Evolutionary conservation across 2,329 filamentous ascomycete genomes (phyloP).

Genomic region (Colletotrichum agaves): DNA sequence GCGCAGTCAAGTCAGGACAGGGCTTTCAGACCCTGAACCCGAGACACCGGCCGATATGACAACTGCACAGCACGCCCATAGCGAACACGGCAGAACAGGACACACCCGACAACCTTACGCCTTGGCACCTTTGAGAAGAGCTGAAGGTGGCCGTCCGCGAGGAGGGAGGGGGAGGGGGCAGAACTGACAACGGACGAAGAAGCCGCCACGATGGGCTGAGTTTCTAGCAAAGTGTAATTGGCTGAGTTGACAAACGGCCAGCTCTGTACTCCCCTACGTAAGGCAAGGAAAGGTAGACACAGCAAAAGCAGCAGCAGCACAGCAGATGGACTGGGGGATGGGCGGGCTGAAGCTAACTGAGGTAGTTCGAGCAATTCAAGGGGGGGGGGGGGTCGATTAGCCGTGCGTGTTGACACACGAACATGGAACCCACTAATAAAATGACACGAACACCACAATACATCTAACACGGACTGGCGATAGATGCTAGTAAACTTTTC

Average conservation of each 20-base stretch:
- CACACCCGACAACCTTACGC: neutral
- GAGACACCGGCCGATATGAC: constrained; percentile 14
- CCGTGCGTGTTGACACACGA: constrained; percentile 19
- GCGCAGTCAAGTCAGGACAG: constrained; percentile 3
- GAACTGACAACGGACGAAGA: neutral
- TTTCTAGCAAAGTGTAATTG: constrained; percentile 10
- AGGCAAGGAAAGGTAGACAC: too few species aligned
- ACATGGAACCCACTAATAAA: constrained; percentile 24
- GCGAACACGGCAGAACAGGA: neutral
- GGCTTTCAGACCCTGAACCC: constrained; percentile 13
- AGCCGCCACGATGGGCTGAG: constrained; percentile 1
- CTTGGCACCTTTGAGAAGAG: neutral
- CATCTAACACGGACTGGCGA: constrained; percentile 1
- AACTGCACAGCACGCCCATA: neutral
- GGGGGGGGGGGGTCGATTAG: constrained; percentile 6
- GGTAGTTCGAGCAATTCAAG: constrained; percentile 5
- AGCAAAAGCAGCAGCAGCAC: neutral
- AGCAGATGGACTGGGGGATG: constrained; percentile 3
- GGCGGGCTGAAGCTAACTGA: constrained; percentile 23
- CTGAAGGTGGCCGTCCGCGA: neutral
- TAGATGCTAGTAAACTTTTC: constrained; percentile 16
- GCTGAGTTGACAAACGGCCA: neutral
- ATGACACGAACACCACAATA: constrained; percentile 22
- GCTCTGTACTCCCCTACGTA: too few species aligned
- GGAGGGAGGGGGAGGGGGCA: too few species aligned